phyloP scores from a whole-genome alignment of 176 grass and related monocot species.

The Olyra latifolia region DNA sequence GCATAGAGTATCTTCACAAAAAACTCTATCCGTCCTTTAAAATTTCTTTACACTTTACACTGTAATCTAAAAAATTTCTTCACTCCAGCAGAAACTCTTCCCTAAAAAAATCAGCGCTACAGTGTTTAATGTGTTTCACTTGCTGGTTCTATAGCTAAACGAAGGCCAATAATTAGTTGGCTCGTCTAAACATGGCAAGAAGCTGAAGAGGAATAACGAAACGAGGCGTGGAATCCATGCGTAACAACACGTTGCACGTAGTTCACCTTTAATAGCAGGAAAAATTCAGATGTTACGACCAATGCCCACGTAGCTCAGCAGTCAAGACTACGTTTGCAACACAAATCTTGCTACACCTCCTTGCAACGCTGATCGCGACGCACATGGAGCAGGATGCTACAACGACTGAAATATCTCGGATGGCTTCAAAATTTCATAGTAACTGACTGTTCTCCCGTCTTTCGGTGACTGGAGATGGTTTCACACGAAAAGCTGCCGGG shows the following conservation, averaged over 20 bases:
- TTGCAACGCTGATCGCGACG: not conserved
- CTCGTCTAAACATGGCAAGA: not conserved
- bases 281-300: not conserved
- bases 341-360: not conserved
- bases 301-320: not conserved
- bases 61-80: no score
- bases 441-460: not conserved
- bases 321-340: not conserved
- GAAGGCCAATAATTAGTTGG: not conserved
- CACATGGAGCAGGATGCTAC: not conserved
- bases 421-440: not conserved
- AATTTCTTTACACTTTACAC: no score
- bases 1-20: no score
- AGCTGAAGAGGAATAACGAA: not conserved
- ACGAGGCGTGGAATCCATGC: not conserved
- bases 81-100: no score
- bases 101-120: no score
- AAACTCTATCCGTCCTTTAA: no score
- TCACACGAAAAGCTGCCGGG: not conserved
- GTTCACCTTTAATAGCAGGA: not conserved
- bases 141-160: not conserved
- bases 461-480: constrained; percentile 5
- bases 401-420: constrained; percentile 5
- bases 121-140: not conserved
- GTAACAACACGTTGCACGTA: not conserved